Conservation (phyloP, 768 basidiomycete species). For the Lyophyllum decastes region DNA sequence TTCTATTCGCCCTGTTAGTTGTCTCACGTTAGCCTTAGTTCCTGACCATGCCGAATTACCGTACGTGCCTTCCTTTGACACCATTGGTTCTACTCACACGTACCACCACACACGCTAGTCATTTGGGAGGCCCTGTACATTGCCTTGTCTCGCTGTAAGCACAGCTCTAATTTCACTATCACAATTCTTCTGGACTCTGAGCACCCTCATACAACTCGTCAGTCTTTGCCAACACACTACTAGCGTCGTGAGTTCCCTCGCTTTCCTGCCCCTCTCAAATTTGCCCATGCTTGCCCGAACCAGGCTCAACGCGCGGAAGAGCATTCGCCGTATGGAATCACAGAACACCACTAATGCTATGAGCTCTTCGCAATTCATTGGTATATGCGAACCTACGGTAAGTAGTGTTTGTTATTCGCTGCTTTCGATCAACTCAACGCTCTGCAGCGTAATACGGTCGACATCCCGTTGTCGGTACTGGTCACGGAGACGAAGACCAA, state of each 20-base stretch:
- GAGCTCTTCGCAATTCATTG: no score
- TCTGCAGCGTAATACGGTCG: not conserved
- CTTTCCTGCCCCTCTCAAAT: no score
- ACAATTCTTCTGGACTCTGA: not conserved
- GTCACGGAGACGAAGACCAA: not conserved
- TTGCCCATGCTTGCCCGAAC: no score
- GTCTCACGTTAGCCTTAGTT: not conserved
- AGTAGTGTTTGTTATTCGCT: not conserved
- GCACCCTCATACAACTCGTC: no score
- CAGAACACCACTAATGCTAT: no score
- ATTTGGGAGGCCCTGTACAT: not conserved
- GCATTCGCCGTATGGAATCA: no score
- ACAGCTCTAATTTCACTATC: not conserved
- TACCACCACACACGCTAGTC: not conserved
- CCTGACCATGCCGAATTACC: not conserved
- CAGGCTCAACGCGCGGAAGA: no score
- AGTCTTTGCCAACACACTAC: no score
- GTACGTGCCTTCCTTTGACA: not conserved
- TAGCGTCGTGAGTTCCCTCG: no score
- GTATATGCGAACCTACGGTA: no score
- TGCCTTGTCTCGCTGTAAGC: not conserved
- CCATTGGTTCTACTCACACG: not conserved
- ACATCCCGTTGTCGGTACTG: not conserved
- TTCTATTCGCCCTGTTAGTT: not conserved
- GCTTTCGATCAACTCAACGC: not conserved